Percentiles rank a stretch among this genome's conserved stretches.
These are phyloP conservation scores for Lotus japonicus DNA, from an alignment of 306 rosid species.

Conservation along the genomic window DNA sequence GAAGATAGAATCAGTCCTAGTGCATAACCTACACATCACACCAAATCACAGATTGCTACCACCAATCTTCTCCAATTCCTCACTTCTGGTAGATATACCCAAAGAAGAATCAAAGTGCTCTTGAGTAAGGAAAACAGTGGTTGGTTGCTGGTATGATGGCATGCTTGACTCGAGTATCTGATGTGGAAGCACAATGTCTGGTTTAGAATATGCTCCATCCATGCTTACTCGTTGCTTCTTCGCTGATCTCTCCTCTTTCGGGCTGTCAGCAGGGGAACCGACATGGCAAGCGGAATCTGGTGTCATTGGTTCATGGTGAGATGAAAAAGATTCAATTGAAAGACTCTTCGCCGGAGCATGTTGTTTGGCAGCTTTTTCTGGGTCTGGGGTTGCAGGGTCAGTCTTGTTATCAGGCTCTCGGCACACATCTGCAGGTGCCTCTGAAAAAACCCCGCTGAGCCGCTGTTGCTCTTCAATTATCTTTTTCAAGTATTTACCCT, in stretches of 20 bases:
- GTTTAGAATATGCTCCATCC: slow-evolving; percentile 44
- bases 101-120: slow-evolving; percentile 61
- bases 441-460: slow-evolving; percentile 76
- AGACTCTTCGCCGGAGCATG: slow-evolving; percentile 60
- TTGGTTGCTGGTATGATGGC: slow-evolving; percentile 53
- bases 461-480: slow-evolving; percentile 97
- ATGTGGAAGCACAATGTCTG: slow-evolving; percentile 63
- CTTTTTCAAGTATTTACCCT: slow-evolving; percentile 94
- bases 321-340: slow-evolving; percentile 74
- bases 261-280: slow-evolving; percentile 60
- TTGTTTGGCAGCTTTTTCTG: slow-evolving; percentile 73
- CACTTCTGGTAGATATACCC: slow-evolving; percentile 35
- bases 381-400: slow-evolving; percentile 90
- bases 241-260: slow-evolving; percentile 45
- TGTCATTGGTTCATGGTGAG: slow-evolving; percentile 73
- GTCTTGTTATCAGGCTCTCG: slow-evolving; percentile 61
- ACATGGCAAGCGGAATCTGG: slow-evolving; percentile 84
- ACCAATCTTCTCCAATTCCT: slow-evolving; percentile 40
- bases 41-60: slow-evolving; percentile 40
- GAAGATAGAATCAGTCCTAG: slow-evolving; percentile 24
- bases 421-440: slow-evolving; percentile 47
- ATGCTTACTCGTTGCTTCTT: slow-evolving; percentile 54
- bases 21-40: slow-evolving; percentile 26
- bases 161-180: slow-evolving; percentile 92
- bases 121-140: slow-evolving; percentile 31